Evolutionary conservation across 176 grass and related monocot genomes (phyloP), one percentile per base, ranked within the genome.

Genomic region (Tuctoria greenei): DNA sequence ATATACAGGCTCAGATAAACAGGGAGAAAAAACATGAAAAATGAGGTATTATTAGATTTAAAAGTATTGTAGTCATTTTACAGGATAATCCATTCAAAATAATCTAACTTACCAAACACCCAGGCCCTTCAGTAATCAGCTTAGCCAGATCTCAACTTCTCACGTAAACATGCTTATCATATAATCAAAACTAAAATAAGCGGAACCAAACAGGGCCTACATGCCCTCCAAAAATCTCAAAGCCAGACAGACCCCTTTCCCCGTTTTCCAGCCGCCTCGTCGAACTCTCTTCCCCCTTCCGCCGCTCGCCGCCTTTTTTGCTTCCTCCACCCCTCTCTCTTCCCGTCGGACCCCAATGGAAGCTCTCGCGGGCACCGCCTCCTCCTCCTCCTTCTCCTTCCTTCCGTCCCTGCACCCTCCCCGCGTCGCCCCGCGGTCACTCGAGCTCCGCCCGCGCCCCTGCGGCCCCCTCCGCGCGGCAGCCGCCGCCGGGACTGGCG

Each of bases 221-320:
- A 9, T 8, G 12, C 41, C 18, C 73, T 36, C 60, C 21, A 68
- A 78, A 79, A 87, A 79, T 79, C 80, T 37, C 37, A 51, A 14
- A 68, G 31, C 13, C 41, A 34, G 64, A 61, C 26, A n/a, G n/a
- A n/a, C 61, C 62, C 49, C 15, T 66, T 28, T 49, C 69, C 68
- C 61, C 51, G 9, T 45, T 38, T 25, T n/a, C 14, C 67, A 82
- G 85, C 79, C 85, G 85, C 85, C 85, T 79, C 85, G 64, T 67
- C 74, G 15, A 57, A 40, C 41, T 62, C 27, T 17, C 65, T 55
- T n/a, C 57, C 42, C 45, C 55, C 45, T 36, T 18, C 78, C 60
- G 50, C 24, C 73, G 73, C 24, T 39, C 50, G 41, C 66, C 50
- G 47, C 40, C n/a, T 50, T 31, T 1, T 21, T 31, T 31, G 20